Evolutionary conservation across 129 eudicot genomes (phyloP).

Genomic region (Cynara cardunculus): DNA sequence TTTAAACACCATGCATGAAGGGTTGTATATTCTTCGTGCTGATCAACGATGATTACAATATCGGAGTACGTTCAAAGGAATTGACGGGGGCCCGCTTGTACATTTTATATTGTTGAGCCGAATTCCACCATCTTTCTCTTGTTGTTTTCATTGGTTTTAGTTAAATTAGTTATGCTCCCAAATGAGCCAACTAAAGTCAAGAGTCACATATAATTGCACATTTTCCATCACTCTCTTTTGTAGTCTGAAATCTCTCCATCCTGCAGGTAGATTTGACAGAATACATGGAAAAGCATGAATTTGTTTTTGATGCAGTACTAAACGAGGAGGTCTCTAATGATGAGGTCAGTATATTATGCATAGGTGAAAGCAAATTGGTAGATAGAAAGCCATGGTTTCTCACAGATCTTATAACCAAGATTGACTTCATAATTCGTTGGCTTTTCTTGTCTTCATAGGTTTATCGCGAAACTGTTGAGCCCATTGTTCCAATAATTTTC

Average conservation of each 20-base stretch:
- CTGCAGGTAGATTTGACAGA: conserved; percentile 94
- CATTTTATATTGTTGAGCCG: background rate
- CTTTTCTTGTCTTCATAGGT: conserved; percentile 46
- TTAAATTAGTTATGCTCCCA: background rate
- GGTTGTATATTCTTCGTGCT: no score
- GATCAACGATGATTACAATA: no score
- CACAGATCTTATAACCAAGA: background rate
- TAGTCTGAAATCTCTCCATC: conserved; percentile 4
- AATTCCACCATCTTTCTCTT: background rate
- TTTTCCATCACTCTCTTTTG: background rate
- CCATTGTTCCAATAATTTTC: conserved; percentile 94
- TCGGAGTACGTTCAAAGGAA: no score
- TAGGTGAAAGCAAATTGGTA: background rate
- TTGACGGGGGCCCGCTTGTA: no score
- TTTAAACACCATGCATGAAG: background rate
- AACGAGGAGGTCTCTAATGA: conserved; percentile 97
- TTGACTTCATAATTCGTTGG: background rate
- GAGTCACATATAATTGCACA: background rate
- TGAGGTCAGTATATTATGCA: conserved; percentile 50
- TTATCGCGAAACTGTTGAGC: conserved; percentile 94
- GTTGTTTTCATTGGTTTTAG: background rate
- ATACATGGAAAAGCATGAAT: conserved; percentile 92
- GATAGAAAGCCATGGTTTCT: background rate
- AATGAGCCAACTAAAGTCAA: conserved; percentile 1
- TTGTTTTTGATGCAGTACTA: conserved; percentile 98